phyloP scores from a whole-genome alignment of 257 asterid species.

The Fraxinus quadrangulata region DNA sequence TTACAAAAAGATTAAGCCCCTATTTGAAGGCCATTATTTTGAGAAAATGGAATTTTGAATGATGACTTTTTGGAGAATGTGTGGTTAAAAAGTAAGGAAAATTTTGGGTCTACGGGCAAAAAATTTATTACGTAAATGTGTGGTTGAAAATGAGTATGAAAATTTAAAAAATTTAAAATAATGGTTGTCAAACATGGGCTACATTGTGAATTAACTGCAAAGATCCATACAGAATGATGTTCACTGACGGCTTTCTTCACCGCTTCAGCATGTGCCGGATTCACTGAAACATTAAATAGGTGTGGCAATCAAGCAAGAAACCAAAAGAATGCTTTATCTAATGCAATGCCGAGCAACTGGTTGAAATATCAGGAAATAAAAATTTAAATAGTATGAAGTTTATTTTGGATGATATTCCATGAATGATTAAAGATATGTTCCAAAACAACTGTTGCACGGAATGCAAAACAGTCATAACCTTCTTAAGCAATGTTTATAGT shows the following conservation, averaged over 20 bases:
- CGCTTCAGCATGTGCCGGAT: constrained; percentile 42
- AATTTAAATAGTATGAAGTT: not conserved
- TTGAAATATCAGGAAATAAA: constrained; percentile 6
- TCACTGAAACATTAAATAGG: constrained; percentile 48
- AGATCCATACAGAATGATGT: constrained; percentile 51
- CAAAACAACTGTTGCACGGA: not conserved
- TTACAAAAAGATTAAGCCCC: not conserved
- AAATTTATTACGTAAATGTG: too few relatives aligned
- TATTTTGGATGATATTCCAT: not conserved
- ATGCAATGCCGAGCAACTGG: constrained; percentile 7
- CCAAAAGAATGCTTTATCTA: constrained; percentile 8
- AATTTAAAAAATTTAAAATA: too few relatives aligned
- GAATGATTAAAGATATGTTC: not conserved
- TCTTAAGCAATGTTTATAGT: constrained; percentile 3
- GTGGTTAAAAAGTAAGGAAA: too few relatives aligned
- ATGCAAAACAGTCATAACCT: not conserved
- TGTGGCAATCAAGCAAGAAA: constrained; percentile 23
- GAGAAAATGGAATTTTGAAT: too few relatives aligned
- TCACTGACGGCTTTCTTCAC: constrained; percentile 58
- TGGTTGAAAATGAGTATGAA: too few relatives aligned
- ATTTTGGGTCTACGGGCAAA: too few relatives aligned
- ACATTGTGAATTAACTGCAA: not conserved
- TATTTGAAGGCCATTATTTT: too few relatives aligned
- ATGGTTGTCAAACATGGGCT: too few relatives aligned
- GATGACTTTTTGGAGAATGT: too few relatives aligned